Evolutionary conservation across 306 rosid genomes (phyloP).

Genomic region (Cicer arietinum): DNA sequence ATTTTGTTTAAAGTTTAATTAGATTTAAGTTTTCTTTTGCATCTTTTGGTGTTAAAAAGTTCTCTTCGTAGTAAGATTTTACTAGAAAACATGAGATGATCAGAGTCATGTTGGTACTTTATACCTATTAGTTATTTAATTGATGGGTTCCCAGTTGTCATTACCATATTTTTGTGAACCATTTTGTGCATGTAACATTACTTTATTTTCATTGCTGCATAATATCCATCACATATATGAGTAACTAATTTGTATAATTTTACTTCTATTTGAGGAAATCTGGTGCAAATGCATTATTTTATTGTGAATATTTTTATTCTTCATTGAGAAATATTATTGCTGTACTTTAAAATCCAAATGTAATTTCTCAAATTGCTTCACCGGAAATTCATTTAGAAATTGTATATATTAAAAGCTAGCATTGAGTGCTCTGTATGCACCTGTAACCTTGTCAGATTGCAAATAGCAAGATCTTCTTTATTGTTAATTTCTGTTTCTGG

Average conservation of each 20-base stretch:
- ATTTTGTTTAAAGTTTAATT: neutral
- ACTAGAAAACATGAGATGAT: neutral
- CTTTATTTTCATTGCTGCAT: neutral
- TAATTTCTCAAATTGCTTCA: slow-evolving; percentile 29
- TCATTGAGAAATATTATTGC: neutral
- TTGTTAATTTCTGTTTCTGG: neutral
- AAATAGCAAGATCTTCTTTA: neutral
- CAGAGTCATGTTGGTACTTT: neutral
- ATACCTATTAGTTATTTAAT: neutral
- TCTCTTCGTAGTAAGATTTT: neutral
- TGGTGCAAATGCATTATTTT: neutral
- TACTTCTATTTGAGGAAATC: neutral
- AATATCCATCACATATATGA: neutral
- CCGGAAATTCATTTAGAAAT: neutral
- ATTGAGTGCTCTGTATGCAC: neutral
- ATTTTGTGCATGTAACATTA: neutral
- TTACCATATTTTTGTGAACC: neutral
- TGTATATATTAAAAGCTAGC: neutral
- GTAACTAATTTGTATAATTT: neutral
- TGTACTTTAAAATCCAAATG: neutral
- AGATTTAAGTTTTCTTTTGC: neutral
- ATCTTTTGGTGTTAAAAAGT: neutral
- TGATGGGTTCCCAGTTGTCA: neutral
- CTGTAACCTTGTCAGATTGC: neutral
- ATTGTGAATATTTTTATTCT: neutral